Base-by-base conservation (phyloP, 164 flowering plant genomes). In the Tetracentron sinense region DNA sequence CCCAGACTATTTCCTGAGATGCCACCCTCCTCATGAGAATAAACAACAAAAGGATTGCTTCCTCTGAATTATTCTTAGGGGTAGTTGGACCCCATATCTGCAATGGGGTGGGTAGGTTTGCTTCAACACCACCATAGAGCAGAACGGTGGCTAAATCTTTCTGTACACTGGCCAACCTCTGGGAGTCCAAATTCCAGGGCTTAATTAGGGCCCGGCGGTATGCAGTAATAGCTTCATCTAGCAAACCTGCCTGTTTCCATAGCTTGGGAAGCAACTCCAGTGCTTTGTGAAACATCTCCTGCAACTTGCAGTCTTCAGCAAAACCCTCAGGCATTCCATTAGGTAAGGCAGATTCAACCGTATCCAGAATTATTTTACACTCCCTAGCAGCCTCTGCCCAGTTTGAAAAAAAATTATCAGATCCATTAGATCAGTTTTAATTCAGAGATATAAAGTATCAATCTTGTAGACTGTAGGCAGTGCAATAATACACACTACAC, bases 271-370 rank as follows among this genome's bases (percentile, higher is more conserved):
- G 94, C 78, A 91, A 77, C 67, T 86, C 92, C 3, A 95, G 56
- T 46, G 96, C 94, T 65, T 72, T 88, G 78, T 91, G 99, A 64
- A 95, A 78, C 82, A 87, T 88, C 61, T 95, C 99, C 67, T 83
- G 86, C 78, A 95, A 69, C 69, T 89, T 95, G 77, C 84, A 78
- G 60, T 88, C 96, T 51, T 84, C 84, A 30, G 69, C 69, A 26
- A 84, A 64, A 16, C 80, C 81, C 42, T 69, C 80, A 1, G 81
- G 77, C 78, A 88, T 74, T 52, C 99, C 97, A 63, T 75, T 70
- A 4, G 97, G 96, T 4, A 91, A 58, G 35, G 96, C 96, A 23
- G 92, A 77, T 72, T 89, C 99, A 52, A 89, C 92, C 5, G 77
- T 78, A 62, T 95, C 97, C 70, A 95, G 64, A 65, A 95, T 85